These are phyloP conservation scores for Discostella stelligeroides DNA, from an alignment of 108 stramenopile genomes.

Conservation along the genomic window DNA sequence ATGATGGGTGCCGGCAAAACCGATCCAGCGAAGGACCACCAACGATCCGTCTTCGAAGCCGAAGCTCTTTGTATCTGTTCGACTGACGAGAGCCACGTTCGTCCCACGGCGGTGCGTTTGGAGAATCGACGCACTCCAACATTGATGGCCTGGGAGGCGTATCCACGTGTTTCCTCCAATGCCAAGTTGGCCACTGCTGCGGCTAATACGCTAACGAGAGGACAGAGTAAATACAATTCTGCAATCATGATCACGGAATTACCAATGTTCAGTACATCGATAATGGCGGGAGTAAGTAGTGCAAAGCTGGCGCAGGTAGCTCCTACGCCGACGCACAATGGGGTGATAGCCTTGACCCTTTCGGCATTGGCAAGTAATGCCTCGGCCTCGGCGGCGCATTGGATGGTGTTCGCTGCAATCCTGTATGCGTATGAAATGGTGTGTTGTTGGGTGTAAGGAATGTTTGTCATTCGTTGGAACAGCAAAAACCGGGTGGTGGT, in stretches of 20 bases:
- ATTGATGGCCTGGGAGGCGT: slow-evolving; percentile 65
- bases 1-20: slow-evolving; percentile 82
- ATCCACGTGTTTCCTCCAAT: slow-evolving; percentile 65
- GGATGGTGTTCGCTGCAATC: slow-evolving; percentile 81
- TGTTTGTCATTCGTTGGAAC: too few relatives aligned
- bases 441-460: slow-evolving; percentile 1
- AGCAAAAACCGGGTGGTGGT: too few relatives aligned
- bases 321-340: slow-evolving; percentile 88
- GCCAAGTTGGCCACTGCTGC: slow-evolving; percentile 79
- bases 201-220: slow-evolving; percentile 65
- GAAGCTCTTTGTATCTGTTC: slow-evolving; percentile 76
- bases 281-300: slow-evolving; percentile 73
- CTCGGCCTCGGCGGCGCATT: slow-evolving; percentile 91
- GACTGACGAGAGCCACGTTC: slow-evolving; percentile 76
- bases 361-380: slow-evolving; percentile 84
- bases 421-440: not conserved
- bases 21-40: slow-evolving; percentile 66
- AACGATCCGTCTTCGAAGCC: slow-evolving; percentile 43
- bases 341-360: slow-evolving; percentile 86
- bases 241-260: slow-evolving; percentile 53
- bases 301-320: slow-evolving; percentile 80
- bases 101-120: slow-evolving; percentile 64
- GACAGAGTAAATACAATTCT: slow-evolving; percentile 81
- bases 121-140: slow-evolving; percentile 90
- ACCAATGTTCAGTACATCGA: slow-evolving; percentile 47